These are phyloP conservation scores for Pythium coloratum DNA, from an alignment of 352 stramenopile genomes.

Conservation along the genomic window DNA sequence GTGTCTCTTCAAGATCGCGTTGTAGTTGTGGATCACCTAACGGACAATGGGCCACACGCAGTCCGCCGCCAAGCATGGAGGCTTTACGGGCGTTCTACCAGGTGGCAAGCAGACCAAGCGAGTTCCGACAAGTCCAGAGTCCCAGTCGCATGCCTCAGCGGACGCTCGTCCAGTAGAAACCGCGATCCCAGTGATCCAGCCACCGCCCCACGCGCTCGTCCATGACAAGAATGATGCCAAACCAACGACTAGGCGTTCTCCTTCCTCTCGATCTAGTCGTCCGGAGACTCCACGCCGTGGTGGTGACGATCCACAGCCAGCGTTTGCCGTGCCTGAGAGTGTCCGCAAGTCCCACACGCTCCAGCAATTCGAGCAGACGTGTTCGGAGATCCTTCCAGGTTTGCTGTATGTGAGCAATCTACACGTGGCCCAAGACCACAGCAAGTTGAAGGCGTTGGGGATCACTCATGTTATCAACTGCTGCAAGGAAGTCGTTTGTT, in stretches of 20 bases:
- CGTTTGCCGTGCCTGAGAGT: slow-evolving; percentile 52
- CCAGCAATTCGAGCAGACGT: slow-evolving; percentile 42
- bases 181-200: slow-evolving; percentile 7
- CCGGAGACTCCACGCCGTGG: slow-evolving; percentile 1
- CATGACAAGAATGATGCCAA: background rate
- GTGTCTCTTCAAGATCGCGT: slow-evolving; percentile 4
- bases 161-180: background rate
- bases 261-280: background rate
- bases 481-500: slow-evolving; percentile 40
- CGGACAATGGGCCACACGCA: slow-evolving; percentile 31
- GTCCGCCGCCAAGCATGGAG: slow-evolving; percentile 8
- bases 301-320: background rate
- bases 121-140: background rate
- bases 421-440: slow-evolving; percentile 34
- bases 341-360: slow-evolving; percentile 54
- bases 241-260: background rate
- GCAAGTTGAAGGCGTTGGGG: slow-evolving; percentile 30
- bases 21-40: background rate
- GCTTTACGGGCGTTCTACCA: slow-evolving; percentile 37
- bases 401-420: slow-evolving; percentile 69
- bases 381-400: slow-evolving; percentile 52
- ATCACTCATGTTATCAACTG: slow-evolving; percentile 67
- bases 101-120: background rate
- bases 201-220: slow-evolving; percentile 14
- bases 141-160: background rate